These are phyloP conservation scores for Acanthamoeba triangularis DNA, from an alignment of 208 protist species.

Conservation along the genomic window DNA sequence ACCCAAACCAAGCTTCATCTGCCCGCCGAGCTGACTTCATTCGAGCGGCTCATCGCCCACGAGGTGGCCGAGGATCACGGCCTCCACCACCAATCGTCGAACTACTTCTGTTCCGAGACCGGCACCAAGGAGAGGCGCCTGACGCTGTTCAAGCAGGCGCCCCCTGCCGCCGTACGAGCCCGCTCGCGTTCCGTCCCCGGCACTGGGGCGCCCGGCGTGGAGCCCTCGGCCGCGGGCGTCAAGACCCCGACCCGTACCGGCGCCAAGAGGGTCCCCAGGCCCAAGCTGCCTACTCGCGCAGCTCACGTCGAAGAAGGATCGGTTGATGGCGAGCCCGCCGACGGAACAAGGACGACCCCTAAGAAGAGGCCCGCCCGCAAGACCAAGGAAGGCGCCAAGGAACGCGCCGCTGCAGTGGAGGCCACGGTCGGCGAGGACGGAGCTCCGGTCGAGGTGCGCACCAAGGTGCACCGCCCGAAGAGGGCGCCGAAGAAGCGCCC, in stretches of 20 bases:
- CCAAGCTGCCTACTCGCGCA: neutral
- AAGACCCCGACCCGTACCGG: neutral
- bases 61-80: constrained; percentile 34
- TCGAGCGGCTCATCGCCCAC: constrained; percentile 60
- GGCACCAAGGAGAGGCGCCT: constrained; percentile 30
- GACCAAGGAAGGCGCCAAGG: neutral
- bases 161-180: neutral
- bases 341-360: neutral
- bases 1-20: constrained; percentile 20
- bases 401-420: neutral
- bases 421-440: neutral
- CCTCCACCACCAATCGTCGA: constrained; percentile 45
- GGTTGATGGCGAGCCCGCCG: neutral
- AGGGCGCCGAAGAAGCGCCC: neutral
- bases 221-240: neutral
- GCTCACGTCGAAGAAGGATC: neutral
- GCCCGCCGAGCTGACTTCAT: constrained; percentile 47
- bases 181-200: constrained; percentile 36
- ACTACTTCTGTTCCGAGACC: constrained; percentile 64
- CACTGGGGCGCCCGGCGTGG: neutral
- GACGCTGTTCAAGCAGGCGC: constrained; percentile 39
- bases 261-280: neutral
- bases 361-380: constrained; percentile 43
- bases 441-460: constrained; percentile 17
- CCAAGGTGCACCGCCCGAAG: constrained; percentile 36